Evolutionary conservation across 768 basidiomycete genomes (phyloP), one percentile per base, ranked within the genome.

Genomic region (Neoboletus subvelutipes): DNA sequence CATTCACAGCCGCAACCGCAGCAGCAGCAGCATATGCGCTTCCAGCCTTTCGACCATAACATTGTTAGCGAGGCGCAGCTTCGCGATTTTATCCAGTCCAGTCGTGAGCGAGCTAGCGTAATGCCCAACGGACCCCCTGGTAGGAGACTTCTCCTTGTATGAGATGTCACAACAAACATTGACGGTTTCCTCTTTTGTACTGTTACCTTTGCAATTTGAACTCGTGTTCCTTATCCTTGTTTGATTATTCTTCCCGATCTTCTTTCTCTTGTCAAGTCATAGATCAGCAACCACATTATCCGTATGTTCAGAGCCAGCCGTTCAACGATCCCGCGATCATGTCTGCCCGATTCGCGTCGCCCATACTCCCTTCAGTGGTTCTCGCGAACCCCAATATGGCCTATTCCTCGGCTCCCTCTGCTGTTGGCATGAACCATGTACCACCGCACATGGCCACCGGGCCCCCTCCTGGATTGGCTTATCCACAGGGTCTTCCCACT

Each of bases 241-340:
- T 55, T 52, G n/a, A 53, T 50, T 47, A 56, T 56, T 54, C 55
- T 65, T 58, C 61, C 29, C 24, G 11, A 31, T 29, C 5, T 31
- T n/a, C 33, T 64, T 70, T 55, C 22, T 24, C 51, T 64, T 56
- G 39, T 54, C 50, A 63, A 65, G 64, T 57, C 58, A 51, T 67
- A 74, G 78, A 79, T 64, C 74, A 69, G 37, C 69, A 76, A 45
- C 67, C 68, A 36, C 66, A 63, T 48, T 73, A 69, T 62, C 69
- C 72, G 13, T 73, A 70, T 54, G 51, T 62, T 66, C 74, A 68
- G 62, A 60, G 64, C 59, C 80, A 80, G 57, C 79, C 80, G 28
- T 90, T 90, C 70, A 79, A 76, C 58, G 89, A 91, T 64, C 88
- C 88, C 45, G 88, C 88, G 13, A 90, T 91, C 47, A 89, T 91